Evolutionary conservation across 2,329 filamentous ascomycete genomes (phyloP).

Genomic region (Sclerotinia spermophila): DNA sequence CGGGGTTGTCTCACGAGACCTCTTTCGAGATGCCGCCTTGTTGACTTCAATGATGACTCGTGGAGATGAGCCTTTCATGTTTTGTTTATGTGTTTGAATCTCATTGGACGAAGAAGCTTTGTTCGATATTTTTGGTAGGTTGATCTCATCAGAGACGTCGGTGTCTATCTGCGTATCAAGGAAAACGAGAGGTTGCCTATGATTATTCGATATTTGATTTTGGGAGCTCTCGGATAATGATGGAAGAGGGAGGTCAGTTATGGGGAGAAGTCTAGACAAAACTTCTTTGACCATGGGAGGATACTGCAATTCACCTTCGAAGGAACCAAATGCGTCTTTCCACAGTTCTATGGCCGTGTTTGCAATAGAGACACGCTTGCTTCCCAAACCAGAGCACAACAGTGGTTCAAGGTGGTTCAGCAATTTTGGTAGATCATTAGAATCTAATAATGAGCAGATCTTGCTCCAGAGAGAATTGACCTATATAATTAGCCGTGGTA

Average conservation of each 20-base stretch:
- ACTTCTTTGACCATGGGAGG: slow-evolving; percentile 60
- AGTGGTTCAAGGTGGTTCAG: slow-evolving; percentile 53
- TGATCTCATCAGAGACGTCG: slow-evolving; percentile 1
- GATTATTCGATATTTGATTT: slow-evolving; percentile 34
- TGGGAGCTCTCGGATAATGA: slow-evolving; percentile 41
- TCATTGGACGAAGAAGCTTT: not conserved
- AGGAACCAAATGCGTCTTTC: slow-evolving; percentile 65
- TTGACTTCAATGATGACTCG: slow-evolving; percentile 27
- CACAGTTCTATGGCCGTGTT: slow-evolving; percentile 57
- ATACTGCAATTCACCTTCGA: slow-evolving; percentile 55
- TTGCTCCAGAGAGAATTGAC: slow-evolving; percentile 49
- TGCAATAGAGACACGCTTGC: slow-evolving; percentile 53
- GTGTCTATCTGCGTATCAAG: slow-evolving; percentile 38
- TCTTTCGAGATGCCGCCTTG: slow-evolving; percentile 23
- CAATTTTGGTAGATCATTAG: slow-evolving; percentile 41
- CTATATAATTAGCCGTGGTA: slow-evolving; percentile 40
- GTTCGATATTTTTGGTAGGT: slow-evolving; percentile 12
- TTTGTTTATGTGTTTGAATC: not conserved
- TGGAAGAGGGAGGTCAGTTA: slow-evolving; percentile 50
- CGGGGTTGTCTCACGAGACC: slow-evolving; percentile 31
- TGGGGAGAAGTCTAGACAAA: slow-evolving; percentile 56
- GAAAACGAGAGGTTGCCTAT: slow-evolving; percentile 37
- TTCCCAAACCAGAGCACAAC: slow-evolving; percentile 54
- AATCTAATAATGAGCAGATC: slow-evolving; percentile 39
- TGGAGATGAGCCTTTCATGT: slow-evolving; percentile 22